Evolutionary conservation across 2,329 filamentous ascomycete species (phyloP).

Genomic region (Colletotrichum tabaci): DNA sequence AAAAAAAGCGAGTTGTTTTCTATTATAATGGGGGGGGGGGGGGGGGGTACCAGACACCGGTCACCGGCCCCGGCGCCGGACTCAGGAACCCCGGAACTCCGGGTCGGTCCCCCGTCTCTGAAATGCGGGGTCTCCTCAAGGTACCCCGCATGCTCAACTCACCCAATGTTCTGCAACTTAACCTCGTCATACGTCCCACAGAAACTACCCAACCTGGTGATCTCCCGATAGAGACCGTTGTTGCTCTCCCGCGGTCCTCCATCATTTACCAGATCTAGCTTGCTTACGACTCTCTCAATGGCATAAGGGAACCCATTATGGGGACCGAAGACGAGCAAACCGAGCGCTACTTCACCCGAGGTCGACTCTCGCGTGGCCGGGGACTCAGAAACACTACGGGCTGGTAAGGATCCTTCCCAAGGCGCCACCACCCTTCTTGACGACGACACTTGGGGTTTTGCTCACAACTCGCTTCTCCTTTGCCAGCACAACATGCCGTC

Average conservation of each 20-base stretch:
- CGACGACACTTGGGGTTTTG: neutral
- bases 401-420: slow-evolving; percentile 18
- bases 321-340: slow-evolving; percentile 16
- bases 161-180: neutral
- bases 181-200: neutral
- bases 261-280: neutral
- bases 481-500: slow-evolving; percentile 34
- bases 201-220: neutral
- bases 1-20: too few relatives aligned
- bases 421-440: neutral
- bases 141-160: neutral
- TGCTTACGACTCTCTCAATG: neutral
- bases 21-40: neutral
- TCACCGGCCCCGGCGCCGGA: neutral
- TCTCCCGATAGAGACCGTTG: neutral
- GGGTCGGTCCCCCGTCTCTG: neutral
- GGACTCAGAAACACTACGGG: slow-evolving; percentile 40
- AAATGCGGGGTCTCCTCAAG: neutral
- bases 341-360: slow-evolving; percentile 31
- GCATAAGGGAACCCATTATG: slow-evolving; percentile 2
- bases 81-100: neutral
- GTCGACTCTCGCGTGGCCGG: slow-evolving; percentile 31
- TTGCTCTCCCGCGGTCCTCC: neutral
- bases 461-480: neutral
- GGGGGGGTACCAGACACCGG: neutral